Base-by-base conservation (phyloP, 1,139 yeast genomes). In the Pichia sp. region DNA sequence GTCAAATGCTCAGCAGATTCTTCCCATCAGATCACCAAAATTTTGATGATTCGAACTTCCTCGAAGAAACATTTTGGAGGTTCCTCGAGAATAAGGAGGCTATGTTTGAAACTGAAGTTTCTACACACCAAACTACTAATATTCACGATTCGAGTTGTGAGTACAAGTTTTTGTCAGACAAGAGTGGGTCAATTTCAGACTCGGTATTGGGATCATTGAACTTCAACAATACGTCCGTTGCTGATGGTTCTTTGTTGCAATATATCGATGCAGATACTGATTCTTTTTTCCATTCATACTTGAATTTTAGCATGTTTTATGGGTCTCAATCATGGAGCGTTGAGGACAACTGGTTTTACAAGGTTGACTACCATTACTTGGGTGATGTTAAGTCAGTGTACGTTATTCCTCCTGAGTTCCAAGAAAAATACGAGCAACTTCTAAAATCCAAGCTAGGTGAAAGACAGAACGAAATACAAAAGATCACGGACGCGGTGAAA, bases 341-440 rank as follows among this genome's bases (percentile, higher is more conserved):
- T 37, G 93, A 82, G 50, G 95, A 85, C 48, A 91, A 81, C 48
- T 78, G 77, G 53, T 63, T 87, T 1, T 82, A 81, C 41, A 62
- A 72, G 9, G 64, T 75, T 20, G 80, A 79, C 52, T 83, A 72
- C 49, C 84, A 77, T 44, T 83, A 81, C 47, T 58, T 72, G 37
- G 94, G 94, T 8, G 79, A 78, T 5, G 60, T 71, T 19, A 79
- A 77, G 51, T 62, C 79, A n/a, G 83, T 94, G 94, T 84, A 80
- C 49, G 75, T 86, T 30, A 71, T 87, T 15, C 80, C 91, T 0
- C 86, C 83, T n/a, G 64, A 64, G 45, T 77, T 76, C 38, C 74
- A 78, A 34, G 72, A 63, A 8, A 70, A 69, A 42, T 84, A 79
- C 52, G 94, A 86, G 51, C 45, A 49, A 1, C 58, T 77, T 4